A percentile compares a stretch with the other conserved stretches of the same genome.
phyloP scores from a whole-genome alignment of 2,329 filamentous ascomycete species.

The Colletotrichum camelliae region DNA sequence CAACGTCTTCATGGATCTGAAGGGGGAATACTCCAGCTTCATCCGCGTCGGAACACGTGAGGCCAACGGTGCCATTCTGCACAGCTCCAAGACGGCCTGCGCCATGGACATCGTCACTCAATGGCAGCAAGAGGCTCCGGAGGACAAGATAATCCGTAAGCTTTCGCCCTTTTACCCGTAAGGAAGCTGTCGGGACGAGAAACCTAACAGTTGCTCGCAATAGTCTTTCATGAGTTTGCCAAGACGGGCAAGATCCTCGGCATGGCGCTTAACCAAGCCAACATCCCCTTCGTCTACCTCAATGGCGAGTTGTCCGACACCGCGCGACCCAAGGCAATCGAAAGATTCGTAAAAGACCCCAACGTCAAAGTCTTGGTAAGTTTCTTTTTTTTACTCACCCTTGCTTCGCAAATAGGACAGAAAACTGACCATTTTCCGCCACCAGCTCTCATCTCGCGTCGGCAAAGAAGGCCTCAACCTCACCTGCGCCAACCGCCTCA shows the following conservation, averaged over 20 bases:
- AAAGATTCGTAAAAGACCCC: conserved; percentile 22
- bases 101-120: conserved; percentile 34
- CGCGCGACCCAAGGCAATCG: conserved; percentile 25
- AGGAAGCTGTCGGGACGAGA: too few relatives aligned
- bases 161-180: too few relatives aligned
- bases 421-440: background rate
- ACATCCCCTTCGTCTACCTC: conserved; percentile 42
- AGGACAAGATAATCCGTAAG: conserved; percentile 45
- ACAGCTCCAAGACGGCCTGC: conserved; percentile 36
- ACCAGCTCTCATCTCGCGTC: conserved; percentile 12
- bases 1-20: conserved; percentile 3
- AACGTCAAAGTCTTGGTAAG: conserved; percentile 40
- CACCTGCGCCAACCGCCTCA: conserved; percentile 53
- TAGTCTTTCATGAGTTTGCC: conserved; percentile 43
- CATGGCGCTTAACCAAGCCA: conserved; percentile 33
- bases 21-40: conserved; percentile 19
- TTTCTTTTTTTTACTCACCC: background rate
- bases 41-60: conserved; percentile 17
- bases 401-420: too few relatives aligned
- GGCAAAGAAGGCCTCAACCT: conserved; percentile 47
- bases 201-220: background rate
- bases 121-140: conserved; percentile 34
- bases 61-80: background rate
- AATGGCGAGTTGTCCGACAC: conserved; percentile 27
- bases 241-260: conserved; percentile 38